Evolutionary conservation across 352 stramenopile genomes (phyloP), one percentile per base, ranked within the genome.

Genomic region (Phytophthora quininea): DNA sequence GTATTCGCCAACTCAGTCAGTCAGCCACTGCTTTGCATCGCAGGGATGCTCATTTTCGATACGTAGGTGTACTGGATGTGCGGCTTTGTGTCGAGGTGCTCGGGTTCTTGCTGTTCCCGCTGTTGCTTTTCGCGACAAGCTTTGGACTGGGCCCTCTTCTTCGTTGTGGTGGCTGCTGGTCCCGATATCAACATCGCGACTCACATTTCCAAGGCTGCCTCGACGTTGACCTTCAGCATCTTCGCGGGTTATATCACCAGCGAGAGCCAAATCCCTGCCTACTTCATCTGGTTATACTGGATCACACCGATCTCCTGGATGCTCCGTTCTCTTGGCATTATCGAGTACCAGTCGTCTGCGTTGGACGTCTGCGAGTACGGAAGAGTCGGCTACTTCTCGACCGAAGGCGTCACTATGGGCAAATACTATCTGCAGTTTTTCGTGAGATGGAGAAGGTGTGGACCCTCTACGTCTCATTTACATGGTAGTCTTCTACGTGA

Each of bases 31-130:
- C 46, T 82, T 50, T 42, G 50, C 62, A 0, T 79, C 0, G 53
- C 76, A 27, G 84, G 92, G 71, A 75, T 65, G 3, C 29, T 88
- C 3, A 32, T 89, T 14, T 92, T 93, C 69, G 87, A 81, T 9
- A 80, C 72, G 6, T 63, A 93, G 50, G 50, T 74, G 14, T 49
- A 49, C 43, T 49, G 43, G 43, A 49, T 49, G 43, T 49, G 43
- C 43, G 43, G 43, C 43, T 49, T 11, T 8, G 43, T 49, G 10
- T 29, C 43, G 43, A 12, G 43, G 43, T 49, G 15, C 2, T 29
- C 3, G 43, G 2, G 14, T 49, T 30, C 43, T n/a, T 49, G 1
- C 9, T 49, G 4, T 49, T 49, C 69, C 5, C 64, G 15, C 6
- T 72, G 9, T 19, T 78, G 12, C 33, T 82, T 1, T 30, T 82